Base-by-base conservation (phyloP, 768 basidiomycete species). In the Holtermanniella nyarrowii region DNA sequence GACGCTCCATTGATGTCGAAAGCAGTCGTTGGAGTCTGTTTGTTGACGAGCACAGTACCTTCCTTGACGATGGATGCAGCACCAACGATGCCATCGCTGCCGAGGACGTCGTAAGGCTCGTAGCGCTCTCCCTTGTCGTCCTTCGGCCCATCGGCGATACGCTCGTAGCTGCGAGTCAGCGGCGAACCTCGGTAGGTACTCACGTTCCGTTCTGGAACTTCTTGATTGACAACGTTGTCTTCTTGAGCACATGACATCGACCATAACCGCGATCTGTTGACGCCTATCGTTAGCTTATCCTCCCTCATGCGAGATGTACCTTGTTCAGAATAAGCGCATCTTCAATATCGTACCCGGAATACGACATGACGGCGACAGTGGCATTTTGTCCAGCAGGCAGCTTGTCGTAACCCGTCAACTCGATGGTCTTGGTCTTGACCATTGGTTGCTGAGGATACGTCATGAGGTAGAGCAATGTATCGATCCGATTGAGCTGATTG, bases 361-460 rank as follows among this genome's bases (percentile, higher is more conserved):
- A 99, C 70, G 88, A 90, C 95, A 99, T 99, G 60, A 97, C 90
- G 11, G 95, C 95, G 42, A 99, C 88, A 0, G 84, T 96, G 11
- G 95, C 95, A 68, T 99, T 99, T 72, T 99, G 91, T 13, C 95
- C 95, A 3, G 95, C 95, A 3, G 95, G 95, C 3, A 99, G 79
- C 55, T 84, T 84, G 72, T 99, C 91, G 68, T 97, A 99, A 1
- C 91, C 93, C 50, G 96, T 80, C 48, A 99, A 74, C 69, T 99
- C 95, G 51, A 97, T 99, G 1, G 95, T 95, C 72, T 90, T 91
- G 4, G 95, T 95, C 73, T 97, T 96, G 55, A 96, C 91, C 93
- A 99, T 95, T 2, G 95, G 95, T 63, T 96, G 88, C 67, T 99
- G 95, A 21, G 95, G 95, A 62, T 99, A 99, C 10, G 96, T 90